These are phyloP conservation scores for Rubus parviflorus DNA, from an alignment of 306 rosid species.

Conservation along the genomic window DNA sequence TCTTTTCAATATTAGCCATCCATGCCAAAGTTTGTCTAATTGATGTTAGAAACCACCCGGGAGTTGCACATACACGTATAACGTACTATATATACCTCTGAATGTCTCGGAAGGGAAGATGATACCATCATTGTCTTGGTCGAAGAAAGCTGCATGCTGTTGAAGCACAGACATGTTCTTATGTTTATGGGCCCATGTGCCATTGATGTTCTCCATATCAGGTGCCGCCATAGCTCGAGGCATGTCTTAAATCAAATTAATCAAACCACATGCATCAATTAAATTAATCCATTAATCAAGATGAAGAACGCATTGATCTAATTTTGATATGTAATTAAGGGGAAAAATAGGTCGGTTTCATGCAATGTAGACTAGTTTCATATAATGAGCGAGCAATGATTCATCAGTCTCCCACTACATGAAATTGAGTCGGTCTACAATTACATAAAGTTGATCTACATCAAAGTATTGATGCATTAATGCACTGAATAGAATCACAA, in stretches of 20 bases:
- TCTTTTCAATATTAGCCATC: too few relatives aligned
- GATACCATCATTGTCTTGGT: conserved; percentile 63
- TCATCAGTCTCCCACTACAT: not conserved
- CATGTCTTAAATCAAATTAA: conserved; percentile 39
- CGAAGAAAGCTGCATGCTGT: conserved; percentile 74
- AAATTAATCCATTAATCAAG: not conserved
- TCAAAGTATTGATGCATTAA: not conserved
- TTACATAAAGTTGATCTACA: not conserved
- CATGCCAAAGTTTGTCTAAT: too few relatives aligned
- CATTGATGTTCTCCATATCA: conserved; percentile 62
- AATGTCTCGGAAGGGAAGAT: conserved; percentile 74
- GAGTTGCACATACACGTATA: not conserved
- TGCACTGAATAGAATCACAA: not conserved
- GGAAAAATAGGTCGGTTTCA: not conserved
- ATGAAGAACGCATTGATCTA: not conserved
- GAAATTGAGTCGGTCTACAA: not conserved
- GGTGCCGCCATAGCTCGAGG: conserved; percentile 66
- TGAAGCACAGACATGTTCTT: conserved; percentile 72
- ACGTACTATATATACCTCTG: conserved; percentile 41
- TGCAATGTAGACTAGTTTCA: not conserved
- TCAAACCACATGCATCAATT: not conserved
- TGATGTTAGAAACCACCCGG: too few relatives aligned
- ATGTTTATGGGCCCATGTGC: conserved; percentile 63
- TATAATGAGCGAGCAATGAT: not conserved
- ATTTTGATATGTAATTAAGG: not conserved